Conservation (phyloP, 768 basidiomycete species). For the Antrodiella citrinella region DNA sequence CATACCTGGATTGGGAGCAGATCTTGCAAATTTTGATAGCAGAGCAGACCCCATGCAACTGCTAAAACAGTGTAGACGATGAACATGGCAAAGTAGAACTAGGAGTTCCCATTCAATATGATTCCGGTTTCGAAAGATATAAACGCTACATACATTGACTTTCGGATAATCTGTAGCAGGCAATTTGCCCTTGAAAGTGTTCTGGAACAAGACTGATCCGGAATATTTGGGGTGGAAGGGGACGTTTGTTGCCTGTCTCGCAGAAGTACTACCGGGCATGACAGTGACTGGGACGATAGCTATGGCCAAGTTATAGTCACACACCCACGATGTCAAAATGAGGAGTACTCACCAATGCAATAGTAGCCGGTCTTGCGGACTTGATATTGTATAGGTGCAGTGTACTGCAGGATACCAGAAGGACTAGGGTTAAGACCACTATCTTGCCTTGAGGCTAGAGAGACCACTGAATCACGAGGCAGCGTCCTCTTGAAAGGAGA, state of each 20-base stretch:
- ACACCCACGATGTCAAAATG: background rate
- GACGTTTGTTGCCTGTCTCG: slow-evolving; percentile 39
- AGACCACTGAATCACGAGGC: slow-evolving; percentile 1
- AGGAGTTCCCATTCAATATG: background rate
- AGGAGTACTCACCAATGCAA: slow-evolving; percentile 73
- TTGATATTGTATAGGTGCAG: slow-evolving; percentile 69
- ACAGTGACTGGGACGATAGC: slow-evolving; percentile 87
- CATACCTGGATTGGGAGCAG: slow-evolving; percentile 82
- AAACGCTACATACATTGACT: slow-evolving; percentile 61
- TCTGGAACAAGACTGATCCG: slow-evolving; percentile 78
- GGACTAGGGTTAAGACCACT: slow-evolving; percentile 38
- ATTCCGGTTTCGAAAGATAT: background rate
- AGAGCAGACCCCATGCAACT: slow-evolving; percentile 74
- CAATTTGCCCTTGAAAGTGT: slow-evolving; percentile 81
- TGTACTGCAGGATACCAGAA: slow-evolving; percentile 45
- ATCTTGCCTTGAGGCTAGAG: slow-evolving; percentile 14
- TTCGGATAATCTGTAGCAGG: slow-evolving; percentile 96
- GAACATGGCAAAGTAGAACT: slow-evolving; percentile 89
- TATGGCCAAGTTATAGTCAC: slow-evolving; percentile 20
- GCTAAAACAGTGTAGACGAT: slow-evolving; percentile 67
- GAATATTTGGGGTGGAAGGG: slow-evolving; percentile 69
- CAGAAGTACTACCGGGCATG: slow-evolving; percentile 26
- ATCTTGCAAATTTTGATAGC: slow-evolving; percentile 72
- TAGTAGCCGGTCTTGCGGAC: slow-evolving; percentile 91
- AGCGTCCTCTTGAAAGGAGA: slow-evolving; percentile 38